Evolutionary conservation across 2,329 filamentous ascomycete genomes (phyloP).

Genomic region (Pleochaeta shiraiana): DNA sequence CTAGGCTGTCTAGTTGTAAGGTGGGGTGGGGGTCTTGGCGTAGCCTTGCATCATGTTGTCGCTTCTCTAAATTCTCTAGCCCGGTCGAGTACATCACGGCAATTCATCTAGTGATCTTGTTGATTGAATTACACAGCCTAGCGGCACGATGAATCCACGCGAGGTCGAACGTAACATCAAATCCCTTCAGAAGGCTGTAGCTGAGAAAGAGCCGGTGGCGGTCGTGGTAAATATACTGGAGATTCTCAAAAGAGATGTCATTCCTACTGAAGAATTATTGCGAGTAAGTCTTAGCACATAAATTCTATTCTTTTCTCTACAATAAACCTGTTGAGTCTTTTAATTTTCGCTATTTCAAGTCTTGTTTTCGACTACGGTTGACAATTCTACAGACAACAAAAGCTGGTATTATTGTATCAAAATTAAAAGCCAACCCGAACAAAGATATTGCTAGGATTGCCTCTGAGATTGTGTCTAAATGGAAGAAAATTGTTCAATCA

Average conservation of each 20-base stretch:
- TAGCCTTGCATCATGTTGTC: not conserved
- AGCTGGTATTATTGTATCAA: conserved; percentile 76
- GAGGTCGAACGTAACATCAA: conserved; percentile 16
- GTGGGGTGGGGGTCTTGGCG: no score
- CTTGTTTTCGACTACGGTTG: conserved; percentile 6
- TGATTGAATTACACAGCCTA: not conserved
- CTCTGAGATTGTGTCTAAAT: conserved; percentile 66
- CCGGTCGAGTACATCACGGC: no score
- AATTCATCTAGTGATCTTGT: not conserved
- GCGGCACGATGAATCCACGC: conserved; percentile 14
- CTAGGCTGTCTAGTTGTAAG: no score
- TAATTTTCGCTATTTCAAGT: not conserved
- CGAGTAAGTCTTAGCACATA: conserved; percentile 33
- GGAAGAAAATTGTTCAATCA: conserved; percentile 64
- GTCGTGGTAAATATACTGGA: conserved; percentile 55
- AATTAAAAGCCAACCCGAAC: conserved; percentile 52
- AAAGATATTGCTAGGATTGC: conserved; percentile 63
- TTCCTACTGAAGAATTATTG: conserved; percentile 73
- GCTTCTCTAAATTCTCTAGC: not conserved
- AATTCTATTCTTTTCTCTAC: not conserved
- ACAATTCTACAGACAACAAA: conserved; percentile 41
- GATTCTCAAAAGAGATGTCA: conserved; percentile 57
- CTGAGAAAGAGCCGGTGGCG: conserved; percentile 49
- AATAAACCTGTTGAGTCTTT: not conserved
- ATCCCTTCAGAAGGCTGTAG: conserved; percentile 58